Conservation (phyloP, 2,329 filamentous ascomycete species). For the Claviceps sorghi region DNA sequence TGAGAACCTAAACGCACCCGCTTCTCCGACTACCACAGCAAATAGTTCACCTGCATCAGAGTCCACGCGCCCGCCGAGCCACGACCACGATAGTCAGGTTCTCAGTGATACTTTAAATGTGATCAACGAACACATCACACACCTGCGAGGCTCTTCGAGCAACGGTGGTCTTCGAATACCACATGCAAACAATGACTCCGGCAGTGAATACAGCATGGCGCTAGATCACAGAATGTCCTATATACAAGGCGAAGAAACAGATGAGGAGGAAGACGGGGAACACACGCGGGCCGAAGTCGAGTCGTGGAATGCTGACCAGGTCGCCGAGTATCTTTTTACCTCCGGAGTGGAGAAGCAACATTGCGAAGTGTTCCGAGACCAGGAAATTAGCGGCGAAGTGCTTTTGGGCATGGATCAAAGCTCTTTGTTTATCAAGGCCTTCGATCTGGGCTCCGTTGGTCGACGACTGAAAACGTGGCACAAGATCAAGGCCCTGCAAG, state of each 20-base stretch:
- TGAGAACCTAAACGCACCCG: conserved; percentile 20
- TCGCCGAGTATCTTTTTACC: conserved; percentile 79
- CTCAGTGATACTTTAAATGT: conserved; percentile 92
- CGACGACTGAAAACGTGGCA: conserved; percentile 88
- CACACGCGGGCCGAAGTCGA: conserved; percentile 61
- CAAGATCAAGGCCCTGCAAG: conserved; percentile 82
- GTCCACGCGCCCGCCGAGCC: conserved; percentile 25
- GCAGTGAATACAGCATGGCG: conserved; percentile 78
- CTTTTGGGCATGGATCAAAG: conserved; percentile 89
- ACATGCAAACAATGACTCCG: conserved; percentile 58
- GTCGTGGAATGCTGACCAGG: conserved; percentile 64
- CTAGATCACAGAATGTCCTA: conserved; percentile 69
- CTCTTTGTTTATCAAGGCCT: conserved; percentile 88
- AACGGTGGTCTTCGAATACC: conserved; percentile 36
- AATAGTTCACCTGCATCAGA: conserved; percentile 15
- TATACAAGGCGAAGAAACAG: conserved; percentile 86
- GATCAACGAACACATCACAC: conserved; percentile 92
- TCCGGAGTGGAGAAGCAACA: conserved; percentile 75
- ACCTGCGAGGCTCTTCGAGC: conserved; percentile 47
- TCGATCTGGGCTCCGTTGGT: conserved; percentile 83
- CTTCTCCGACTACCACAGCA: conserved; percentile 14
- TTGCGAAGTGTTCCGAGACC: conserved; percentile 86
- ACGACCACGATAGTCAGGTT: conserved; percentile 49
- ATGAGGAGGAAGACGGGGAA: conserved; percentile 84
- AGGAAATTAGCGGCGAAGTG: conserved; percentile 91